A percentile compares a stretch with the other conserved stretches of the same genome.
Conservation (phyloP, 495 filamentous ascomycete species). For the Ascodesmis nigricans region DNA sequence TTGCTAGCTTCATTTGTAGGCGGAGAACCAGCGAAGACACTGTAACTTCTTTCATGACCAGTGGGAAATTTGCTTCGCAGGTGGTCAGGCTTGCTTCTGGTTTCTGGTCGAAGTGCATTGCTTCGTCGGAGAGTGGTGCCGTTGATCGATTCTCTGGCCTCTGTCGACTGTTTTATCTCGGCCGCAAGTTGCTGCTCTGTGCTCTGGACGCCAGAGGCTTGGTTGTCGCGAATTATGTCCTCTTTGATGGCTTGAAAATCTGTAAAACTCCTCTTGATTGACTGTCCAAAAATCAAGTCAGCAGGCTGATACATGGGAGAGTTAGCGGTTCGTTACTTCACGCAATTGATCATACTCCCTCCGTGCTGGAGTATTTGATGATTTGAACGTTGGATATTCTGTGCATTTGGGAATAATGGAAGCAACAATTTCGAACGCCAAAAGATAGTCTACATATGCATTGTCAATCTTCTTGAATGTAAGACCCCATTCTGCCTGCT, state of each 20-base stretch:
- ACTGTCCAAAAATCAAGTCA: too few relatives aligned
- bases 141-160: too few relatives aligned
- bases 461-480: conserved; percentile 27
- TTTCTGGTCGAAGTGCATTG: too few relatives aligned
- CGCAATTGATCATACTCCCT: too few relatives aligned
- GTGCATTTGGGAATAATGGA: conserved; percentile 51
- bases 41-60: conserved; percentile 1
- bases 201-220: conserved; percentile 13
- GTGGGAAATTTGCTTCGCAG: conserved; percentile 6
- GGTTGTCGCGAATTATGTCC: conserved; percentile 29
- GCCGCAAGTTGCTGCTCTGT: conserved; percentile 15
- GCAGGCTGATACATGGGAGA: conserved; percentile 11
- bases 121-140: too few relatives aligned
- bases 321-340: too few relatives aligned
- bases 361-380: conserved; percentile 13
- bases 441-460: conserved; percentile 57
- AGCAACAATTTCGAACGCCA: conserved; percentile 51
- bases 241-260: conserved; percentile 39
- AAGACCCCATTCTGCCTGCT: conserved; percentile 14
- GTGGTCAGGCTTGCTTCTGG: conserved; percentile 13
- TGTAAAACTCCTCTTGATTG: too few relatives aligned
- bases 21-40: too few relatives aligned
- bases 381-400: conserved; percentile 34
- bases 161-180: too few relatives aligned
- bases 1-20: too few relatives aligned